phyloP scores from a whole-genome alignment of 2,329 filamentous ascomycete genomes.

The Immersiporthe knoxdaviesiana region DNA sequence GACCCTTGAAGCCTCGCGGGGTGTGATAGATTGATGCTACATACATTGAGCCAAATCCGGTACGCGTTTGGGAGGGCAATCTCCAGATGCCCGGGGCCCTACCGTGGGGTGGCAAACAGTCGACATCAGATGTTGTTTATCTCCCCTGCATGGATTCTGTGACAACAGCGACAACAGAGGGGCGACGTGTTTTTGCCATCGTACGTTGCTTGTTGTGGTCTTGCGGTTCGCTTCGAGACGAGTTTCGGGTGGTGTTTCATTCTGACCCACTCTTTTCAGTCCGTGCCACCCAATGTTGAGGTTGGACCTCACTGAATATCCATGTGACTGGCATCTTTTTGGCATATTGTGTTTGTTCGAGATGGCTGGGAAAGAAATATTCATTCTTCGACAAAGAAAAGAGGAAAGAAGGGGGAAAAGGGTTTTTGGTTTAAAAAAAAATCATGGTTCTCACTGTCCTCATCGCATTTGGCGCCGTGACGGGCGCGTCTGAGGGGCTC shows the following conservation, averaged over 20 bases:
- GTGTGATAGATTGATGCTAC: not conserved
- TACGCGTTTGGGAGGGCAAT: not conserved
- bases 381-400: no score
- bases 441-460: slow-evolving; percentile 40
- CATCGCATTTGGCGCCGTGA: slow-evolving; percentile 46
- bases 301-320: not conserved
- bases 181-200: slow-evolving; percentile 1
- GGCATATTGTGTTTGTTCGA: not conserved
- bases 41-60: not conserved
- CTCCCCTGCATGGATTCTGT: slow-evolving; percentile 5
- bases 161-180: not conserved
- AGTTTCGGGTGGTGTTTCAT: slow-evolving; percentile 18
- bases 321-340: not conserved
- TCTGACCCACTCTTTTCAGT: not conserved
- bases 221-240: slow-evolving; percentile 5
- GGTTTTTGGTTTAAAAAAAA: not conserved
- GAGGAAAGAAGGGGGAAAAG: no score
- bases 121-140: slow-evolving; percentile 13
- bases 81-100: not conserved
- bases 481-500: slow-evolving; percentile 52
- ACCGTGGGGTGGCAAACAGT: not conserved
- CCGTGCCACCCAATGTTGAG: not conserved
- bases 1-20: not conserved
- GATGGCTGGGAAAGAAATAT: not conserved
- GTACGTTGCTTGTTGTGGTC: slow-evolving; percentile 6